These are phyloP conservation scores for Aspergillus texensis DNA, from an alignment of 2,329 filamentous ascomycete genomes.

Conservation along the genomic window DNA sequence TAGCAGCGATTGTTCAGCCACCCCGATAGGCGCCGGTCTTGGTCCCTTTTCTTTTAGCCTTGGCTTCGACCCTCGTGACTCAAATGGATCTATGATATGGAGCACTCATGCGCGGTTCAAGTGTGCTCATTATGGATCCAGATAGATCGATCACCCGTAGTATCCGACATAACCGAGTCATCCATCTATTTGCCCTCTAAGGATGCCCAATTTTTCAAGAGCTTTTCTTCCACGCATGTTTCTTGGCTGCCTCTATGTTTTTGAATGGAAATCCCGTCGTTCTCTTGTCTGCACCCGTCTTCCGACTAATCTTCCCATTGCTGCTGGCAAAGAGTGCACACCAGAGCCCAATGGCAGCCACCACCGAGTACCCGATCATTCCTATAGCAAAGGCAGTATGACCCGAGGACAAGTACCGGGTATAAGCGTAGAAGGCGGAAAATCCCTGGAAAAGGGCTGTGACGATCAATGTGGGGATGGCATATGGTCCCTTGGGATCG, in stretches of 20 bases:
- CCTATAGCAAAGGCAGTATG: slow-evolving; percentile 65
- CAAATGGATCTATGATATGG: not conserved
- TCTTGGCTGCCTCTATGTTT: slow-evolving; percentile 61
- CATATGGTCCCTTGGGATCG: slow-evolving; percentile 62
- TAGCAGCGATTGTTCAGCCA: slow-evolving; percentile 7
- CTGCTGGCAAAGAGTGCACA: slow-evolving; percentile 61
- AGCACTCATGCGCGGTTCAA: not conserved
- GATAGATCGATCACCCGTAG: not conserved
- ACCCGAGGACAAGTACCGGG: slow-evolving; percentile 60
- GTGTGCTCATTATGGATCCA: not conserved
- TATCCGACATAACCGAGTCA: not conserved
- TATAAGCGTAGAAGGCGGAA: slow-evolving; percentile 69
- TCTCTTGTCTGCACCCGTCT: slow-evolving; percentile 68
- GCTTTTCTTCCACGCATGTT: slow-evolving; percentile 39
- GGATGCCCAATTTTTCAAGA: not conserved
- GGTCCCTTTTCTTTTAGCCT: not conserved
- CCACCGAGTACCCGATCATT: slow-evolving; percentile 56
- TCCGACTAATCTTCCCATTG: slow-evolving; percentile 60
- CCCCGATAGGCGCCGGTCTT: slow-evolving; percentile 5
- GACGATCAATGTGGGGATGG: slow-evolving; percentile 66
- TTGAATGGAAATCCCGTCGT: slow-evolving; percentile 67
- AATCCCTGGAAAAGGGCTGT: slow-evolving; percentile 67
- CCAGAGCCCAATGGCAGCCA: slow-evolving; percentile 69
- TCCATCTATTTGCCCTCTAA: not conserved
- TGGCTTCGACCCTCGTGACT: not conserved